Conservation (phyloP, 225 moss, liverwort and hornwort species). For the Takakia lepidozioides region DNA sequence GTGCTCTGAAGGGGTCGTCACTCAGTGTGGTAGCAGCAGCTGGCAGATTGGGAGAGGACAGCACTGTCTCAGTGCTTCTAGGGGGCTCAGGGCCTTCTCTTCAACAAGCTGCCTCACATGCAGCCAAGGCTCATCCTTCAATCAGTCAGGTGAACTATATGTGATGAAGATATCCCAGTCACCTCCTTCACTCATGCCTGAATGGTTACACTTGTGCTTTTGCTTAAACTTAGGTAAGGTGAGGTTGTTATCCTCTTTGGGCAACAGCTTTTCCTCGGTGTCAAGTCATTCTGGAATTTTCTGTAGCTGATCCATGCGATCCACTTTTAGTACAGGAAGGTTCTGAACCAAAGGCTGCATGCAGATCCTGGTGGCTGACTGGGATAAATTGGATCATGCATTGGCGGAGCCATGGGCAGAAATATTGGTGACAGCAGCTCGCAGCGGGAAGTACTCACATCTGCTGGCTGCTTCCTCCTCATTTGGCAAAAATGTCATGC, state of each 20-base stretch:
- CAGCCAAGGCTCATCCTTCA: conserved; percentile 59
- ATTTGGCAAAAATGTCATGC: conserved; percentile 79
- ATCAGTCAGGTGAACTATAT: conserved; percentile 51
- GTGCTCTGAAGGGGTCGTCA: conserved; percentile 51
- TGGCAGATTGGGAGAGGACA: conserved; percentile 41
- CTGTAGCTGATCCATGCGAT: too few species aligned
- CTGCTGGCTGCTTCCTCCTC: conserved; percentile 70
- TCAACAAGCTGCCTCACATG: conserved; percentile 66
- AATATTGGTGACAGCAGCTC: conserved; percentile 47
- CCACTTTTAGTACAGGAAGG: too few species aligned
- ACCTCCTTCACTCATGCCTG: too few species aligned
- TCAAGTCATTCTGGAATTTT: too few species aligned
- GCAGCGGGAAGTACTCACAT: conserved; percentile 69
- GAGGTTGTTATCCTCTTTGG: too few species aligned
- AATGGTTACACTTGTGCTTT: too few species aligned
- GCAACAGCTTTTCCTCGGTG: too few species aligned
- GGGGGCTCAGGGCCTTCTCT: conserved; percentile 61
- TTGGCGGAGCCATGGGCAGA: conserved; percentile 96
- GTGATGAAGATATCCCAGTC: too few species aligned
- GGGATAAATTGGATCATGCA: conserved; percentile 60
- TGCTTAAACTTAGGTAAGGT: too few species aligned
- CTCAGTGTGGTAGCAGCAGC: conserved; percentile 69
- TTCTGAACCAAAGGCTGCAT: not conserved
- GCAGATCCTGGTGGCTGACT: conserved; percentile 85
- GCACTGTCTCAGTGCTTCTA: conserved; percentile 53